Percentiles rank a stretch among this genome's conserved stretches.
These are phyloP conservation scores for Phylloporus sp. DNA, from an alignment of 768 basidiomycete genomes.

Conservation along the genomic window DNA sequence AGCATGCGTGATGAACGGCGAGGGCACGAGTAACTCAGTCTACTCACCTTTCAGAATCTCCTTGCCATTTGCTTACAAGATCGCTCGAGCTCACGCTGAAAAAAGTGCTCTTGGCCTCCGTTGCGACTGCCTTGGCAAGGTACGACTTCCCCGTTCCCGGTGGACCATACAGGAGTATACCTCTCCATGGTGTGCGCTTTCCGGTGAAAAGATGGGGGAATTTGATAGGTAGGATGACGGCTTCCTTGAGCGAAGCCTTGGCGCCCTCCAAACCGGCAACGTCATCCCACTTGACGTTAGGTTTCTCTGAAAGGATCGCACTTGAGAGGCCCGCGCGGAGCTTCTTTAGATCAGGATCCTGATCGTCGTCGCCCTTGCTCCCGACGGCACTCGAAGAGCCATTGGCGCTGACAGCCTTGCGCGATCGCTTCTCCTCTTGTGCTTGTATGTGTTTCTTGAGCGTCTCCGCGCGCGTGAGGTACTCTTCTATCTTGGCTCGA, in stretches of 20 bases:
- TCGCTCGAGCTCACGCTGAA: slow-evolving; percentile 95
- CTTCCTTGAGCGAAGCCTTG: slow-evolving; percentile 95
- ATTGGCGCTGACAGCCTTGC: slow-evolving; percentile 47
- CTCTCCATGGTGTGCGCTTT: slow-evolving; percentile 96
- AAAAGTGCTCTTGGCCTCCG: slow-evolving; percentile 98
- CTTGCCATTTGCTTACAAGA: slow-evolving; percentile 99
- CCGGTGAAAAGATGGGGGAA: slow-evolving; percentile 98
- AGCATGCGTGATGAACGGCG: not conserved
- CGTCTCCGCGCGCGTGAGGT: slow-evolving; percentile 86
- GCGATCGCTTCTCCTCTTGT: slow-evolving; percentile 54
- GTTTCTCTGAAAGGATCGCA: slow-evolving; percentile 89
- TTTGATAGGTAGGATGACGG: slow-evolving; percentile 99
- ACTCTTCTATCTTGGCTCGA: slow-evolving; percentile 84
- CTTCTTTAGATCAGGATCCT: slow-evolving; percentile 94
- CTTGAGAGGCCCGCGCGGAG: slow-evolving; percentile 84
- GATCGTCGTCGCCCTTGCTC: slow-evolving; percentile 59
- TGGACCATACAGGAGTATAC: slow-evolving; percentile 94
- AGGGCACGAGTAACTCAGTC: not conserved
- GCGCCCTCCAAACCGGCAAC: slow-evolving; percentile 95
- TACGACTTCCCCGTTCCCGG: slow-evolving; percentile 98
- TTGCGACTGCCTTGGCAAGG: slow-evolving; percentile 97
- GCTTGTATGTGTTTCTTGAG: slow-evolving; percentile 77
- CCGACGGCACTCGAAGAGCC: slow-evolving; percentile 39
- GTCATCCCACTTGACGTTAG: slow-evolving; percentile 97
- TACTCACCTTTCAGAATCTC: slow-evolving; percentile 90